phyloP scores from a whole-genome alignment of 2,329 filamentous ascomycete genomes.

The Claviceps paspali region DNA sequence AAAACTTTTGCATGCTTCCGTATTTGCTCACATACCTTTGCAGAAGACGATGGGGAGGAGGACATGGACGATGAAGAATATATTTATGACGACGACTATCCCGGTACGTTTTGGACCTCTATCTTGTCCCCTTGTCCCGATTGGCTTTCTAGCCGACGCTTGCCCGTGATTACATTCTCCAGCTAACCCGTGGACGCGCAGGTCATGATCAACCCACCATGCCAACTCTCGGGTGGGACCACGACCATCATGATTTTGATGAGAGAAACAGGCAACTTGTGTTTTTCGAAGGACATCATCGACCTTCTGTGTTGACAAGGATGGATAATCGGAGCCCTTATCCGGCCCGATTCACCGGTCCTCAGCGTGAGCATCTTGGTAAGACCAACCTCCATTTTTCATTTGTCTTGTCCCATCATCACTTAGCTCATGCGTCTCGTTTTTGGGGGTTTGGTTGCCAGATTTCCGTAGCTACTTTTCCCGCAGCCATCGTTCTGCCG shows the following conservation, averaged over 20 bases:
- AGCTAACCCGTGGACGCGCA: background rate
- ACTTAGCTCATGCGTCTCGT: background rate
- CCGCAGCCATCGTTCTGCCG: constrained; percentile 37
- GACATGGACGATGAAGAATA: constrained; percentile 55
- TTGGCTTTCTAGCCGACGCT: background rate
- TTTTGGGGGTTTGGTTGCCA: constrained; percentile 5
- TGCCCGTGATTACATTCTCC: background rate
- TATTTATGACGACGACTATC: constrained; percentile 43
- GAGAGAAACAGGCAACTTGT: constrained; percentile 30
- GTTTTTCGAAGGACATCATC: constrained; percentile 34
- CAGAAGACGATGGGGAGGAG: constrained; percentile 49
- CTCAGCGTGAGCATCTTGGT: constrained; percentile 38
- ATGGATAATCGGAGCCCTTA: constrained; percentile 40
- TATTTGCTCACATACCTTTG: background rate
- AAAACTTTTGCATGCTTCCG: background rate
- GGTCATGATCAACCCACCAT: constrained; percentile 20
- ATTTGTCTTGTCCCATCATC: background rate
- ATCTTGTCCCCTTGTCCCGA: background rate
- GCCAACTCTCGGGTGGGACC: constrained; percentile 42
- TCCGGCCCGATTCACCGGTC: constrained; percentile 36
- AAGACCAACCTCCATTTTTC: constrained; percentile 11
- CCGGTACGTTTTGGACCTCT: constrained; percentile 27
- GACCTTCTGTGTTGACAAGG: constrained; percentile 18
- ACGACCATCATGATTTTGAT: constrained; percentile 34
- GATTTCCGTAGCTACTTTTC: constrained; percentile 36